Conservation (phyloP, 2,329 filamentous ascomycete genomes). For the Cladosporium austrohemisphaericum region DNA sequence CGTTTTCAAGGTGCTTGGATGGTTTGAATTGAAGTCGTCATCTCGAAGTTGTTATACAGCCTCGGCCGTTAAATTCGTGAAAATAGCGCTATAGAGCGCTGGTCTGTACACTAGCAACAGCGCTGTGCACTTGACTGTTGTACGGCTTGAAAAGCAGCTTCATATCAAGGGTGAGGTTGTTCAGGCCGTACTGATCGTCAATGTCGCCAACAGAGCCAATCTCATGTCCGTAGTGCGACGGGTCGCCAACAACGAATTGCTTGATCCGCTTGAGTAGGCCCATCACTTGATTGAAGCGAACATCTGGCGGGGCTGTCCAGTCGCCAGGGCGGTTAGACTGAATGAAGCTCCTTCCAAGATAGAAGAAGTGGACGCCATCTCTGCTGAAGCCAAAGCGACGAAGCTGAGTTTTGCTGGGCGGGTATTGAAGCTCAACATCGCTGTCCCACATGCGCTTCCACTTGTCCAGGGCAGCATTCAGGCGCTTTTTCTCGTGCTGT, state of each 20-base stretch:
- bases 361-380: conserved; percentile 71
- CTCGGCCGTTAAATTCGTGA: conserved; percentile 16
- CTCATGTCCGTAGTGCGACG: conserved; percentile 62
- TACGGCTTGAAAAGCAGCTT: conserved; percentile 64
- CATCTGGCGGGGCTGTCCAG: conserved; percentile 54
- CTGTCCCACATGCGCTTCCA: conserved; percentile 70
- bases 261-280: conserved; percentile 58
- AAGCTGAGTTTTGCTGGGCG: conserved; percentile 45
- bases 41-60: conserved; percentile 15
- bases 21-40: conserved; percentile 12
- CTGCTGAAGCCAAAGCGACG: conserved; percentile 66
- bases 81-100: conserved; percentile 19
- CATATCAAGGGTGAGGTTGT: conserved; percentile 67
- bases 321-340: conserved; percentile 49
- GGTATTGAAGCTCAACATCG: conserved; percentile 66
- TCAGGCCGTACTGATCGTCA: conserved; percentile 61
- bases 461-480: conserved; percentile 58
- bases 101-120: conserved; percentile 32
- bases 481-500: conserved; percentile 46
- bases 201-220: conserved; percentile 66
- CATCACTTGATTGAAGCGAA: conserved; percentile 58
- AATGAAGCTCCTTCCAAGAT: conserved; percentile 63
- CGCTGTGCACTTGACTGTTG: conserved; percentile 33
- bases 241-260: conserved; percentile 59
- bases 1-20: conserved; percentile 1